Base-by-base conservation (phyloP, 768 basidiomycete genomes). In the Tricholoma saponaceum region DNA sequence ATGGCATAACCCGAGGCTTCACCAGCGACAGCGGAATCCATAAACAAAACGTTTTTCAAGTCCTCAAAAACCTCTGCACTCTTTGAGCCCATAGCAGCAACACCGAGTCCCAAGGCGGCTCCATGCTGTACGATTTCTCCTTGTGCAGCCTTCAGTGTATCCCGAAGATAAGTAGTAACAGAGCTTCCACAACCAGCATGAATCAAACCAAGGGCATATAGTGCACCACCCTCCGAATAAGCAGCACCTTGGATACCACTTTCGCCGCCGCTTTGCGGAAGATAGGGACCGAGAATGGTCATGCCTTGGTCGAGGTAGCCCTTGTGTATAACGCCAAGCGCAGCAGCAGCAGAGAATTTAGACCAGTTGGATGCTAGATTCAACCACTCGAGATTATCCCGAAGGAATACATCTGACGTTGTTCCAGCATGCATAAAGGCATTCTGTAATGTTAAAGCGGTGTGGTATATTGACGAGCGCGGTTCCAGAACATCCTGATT, bases 361-460 rank as follows among this genome's bases (percentile, higher is more conserved):
- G 94, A 92, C 97, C 97, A 99, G 69, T 99, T 98, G 25, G 89
- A 89, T 2, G 97, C 97, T 54, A 92, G 82, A 9, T 85, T 91
- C 4, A 99, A 83, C 95, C 95, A 99, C 68, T 98, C 96, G 32
- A 99, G 82, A 70, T 98, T 98, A 53, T 98, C 92, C 12, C 95
- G 86, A 18, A 99, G 78, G 76, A 98, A 99, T 23, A 82, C 69
- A 66, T 99, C 97, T 1, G 95, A 95, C 0, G 95, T 94, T 3
- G 97, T 99, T 49, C 97, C 97, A n/a, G 96, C 87, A 68, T 97
- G 89, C 86, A 96, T 95, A 71, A 95, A 98, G 1, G 97, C 95
- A 71, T 99, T 98, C 70, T 95, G 92, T 57, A 99, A 83, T 7
- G 95, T 95, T 61, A 99, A 83, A 4, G 97, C 95, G 5, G 93